These are phyloP conservation scores for Lagerstroemia speciosa DNA, from an alignment of 345 rosid species.

Conservation along the genomic window DNA sequence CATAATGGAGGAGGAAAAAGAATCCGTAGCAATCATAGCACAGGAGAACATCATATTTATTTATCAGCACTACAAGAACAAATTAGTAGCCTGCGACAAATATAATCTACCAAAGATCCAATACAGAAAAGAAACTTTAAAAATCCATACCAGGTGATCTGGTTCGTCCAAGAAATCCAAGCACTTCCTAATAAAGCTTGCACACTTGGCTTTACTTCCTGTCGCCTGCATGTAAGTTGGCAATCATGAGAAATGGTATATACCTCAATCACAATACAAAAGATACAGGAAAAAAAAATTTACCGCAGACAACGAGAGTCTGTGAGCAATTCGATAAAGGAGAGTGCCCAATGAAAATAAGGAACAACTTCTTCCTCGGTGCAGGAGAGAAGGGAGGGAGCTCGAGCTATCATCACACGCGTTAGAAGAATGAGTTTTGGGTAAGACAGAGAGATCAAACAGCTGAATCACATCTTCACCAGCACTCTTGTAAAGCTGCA, in stretches of 20 bases:
- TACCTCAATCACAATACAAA: conserved; percentile 5
- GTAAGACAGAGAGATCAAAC: conserved; percentile 80
- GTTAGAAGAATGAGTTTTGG: conserved; percentile 51
- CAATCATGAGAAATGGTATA: conserved; percentile 10
- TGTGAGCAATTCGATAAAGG: conserved; percentile 85
- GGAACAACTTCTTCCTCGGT: conserved; percentile 60
- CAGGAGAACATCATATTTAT: neutral
- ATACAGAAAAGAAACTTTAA: conserved; percentile 6
- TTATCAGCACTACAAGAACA: neutral
- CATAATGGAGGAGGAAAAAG: conserved; percentile 11
- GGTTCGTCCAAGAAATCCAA: conserved; percentile 78
- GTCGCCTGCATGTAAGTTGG: conserved; percentile 44
- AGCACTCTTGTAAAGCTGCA: conserved; percentile 84
- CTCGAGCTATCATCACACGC: conserved; percentile 41
- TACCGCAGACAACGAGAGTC: conserved; percentile 85
- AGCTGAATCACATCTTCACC: conserved; percentile 94
- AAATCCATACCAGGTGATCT: conserved; percentile 58
- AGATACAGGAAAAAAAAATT: neutral
- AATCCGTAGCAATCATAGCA: neutral
- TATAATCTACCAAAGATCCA: neutral
- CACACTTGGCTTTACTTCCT: conserved; percentile 65
- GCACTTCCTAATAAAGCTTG: conserved; percentile 66
- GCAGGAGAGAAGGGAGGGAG: conserved; percentile 48
- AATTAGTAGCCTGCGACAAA: neutral
- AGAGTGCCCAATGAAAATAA: conserved; percentile 82